Evolutionary conservation across 306 rosid species (phyloP).

Genomic region (Trifolium pratense): DNA sequence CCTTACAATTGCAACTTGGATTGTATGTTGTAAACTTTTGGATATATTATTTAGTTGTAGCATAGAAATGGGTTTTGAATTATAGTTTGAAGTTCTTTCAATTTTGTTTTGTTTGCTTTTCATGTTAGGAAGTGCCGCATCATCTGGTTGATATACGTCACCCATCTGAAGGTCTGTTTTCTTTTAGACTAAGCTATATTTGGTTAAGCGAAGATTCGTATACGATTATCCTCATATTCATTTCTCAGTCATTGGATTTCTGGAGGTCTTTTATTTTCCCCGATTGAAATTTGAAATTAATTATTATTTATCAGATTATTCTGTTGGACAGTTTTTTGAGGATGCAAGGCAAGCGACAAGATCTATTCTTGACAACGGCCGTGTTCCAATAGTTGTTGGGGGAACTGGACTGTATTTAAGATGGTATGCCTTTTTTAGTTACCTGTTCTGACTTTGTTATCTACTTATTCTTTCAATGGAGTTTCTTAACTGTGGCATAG

Average conservation of each 20-base stretch:
- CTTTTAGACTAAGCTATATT: constrained; percentile 35
- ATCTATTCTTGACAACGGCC: constrained; percentile 70
- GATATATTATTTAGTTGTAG: constrained; percentile 21
- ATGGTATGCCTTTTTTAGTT: constrained; percentile 61
- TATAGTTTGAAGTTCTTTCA: constrained; percentile 24
- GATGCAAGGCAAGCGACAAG: constrained; percentile 89
- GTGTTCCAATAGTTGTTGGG: constrained; percentile 89
- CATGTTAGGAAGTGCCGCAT: constrained; percentile 80
- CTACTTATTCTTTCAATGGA: constrained; percentile 18
- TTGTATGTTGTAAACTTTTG: constrained; percentile 7
- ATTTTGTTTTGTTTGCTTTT: constrained; percentile 29
- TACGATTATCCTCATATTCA: constrained; percentile 33
- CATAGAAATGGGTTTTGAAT: background rate
- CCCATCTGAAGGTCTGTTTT: constrained; percentile 79
- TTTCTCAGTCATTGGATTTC: constrained; percentile 30
- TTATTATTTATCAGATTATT: constrained; percentile 76
- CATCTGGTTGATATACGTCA: constrained; percentile 80
- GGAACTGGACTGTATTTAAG: constrained; percentile 95
- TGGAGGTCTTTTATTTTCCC: constrained; percentile 34
- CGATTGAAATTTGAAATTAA: constrained; percentile 39
- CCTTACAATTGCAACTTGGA: constrained; percentile 19
- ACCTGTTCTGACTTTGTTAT: constrained; percentile 33
- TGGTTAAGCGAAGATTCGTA: constrained; percentile 9
- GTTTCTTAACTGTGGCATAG: constrained; percentile 14
- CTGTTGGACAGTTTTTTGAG: constrained; percentile 90